phyloP scores from a whole-genome alignment of 2,329 filamentous ascomycete species.

The Didymella pomorum region DNA sequence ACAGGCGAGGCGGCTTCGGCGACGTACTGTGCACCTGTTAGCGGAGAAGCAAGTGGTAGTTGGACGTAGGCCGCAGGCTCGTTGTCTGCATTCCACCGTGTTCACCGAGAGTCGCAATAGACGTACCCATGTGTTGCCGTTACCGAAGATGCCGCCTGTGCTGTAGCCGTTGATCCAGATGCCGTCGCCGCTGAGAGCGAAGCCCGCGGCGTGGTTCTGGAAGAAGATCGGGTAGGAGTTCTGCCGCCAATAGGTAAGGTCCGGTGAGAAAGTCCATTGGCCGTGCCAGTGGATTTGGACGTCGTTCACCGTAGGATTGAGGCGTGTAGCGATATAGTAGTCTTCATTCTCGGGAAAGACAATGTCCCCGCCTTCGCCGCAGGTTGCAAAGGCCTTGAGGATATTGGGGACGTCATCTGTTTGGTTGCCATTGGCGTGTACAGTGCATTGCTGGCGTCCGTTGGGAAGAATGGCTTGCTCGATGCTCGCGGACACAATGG shows the following conservation, averaged over 20 bases:
- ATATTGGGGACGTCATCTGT: constrained; percentile 6
- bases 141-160: constrained; percentile 8
- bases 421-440: constrained; percentile 4
- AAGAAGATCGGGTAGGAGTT: constrained; percentile 11
- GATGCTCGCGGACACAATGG: background rate
- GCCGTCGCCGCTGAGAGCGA: constrained; percentile 5
- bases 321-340: constrained; percentile 8
- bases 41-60: background rate
- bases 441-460: constrained; percentile 6
- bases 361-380: constrained; percentile 7
- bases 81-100: too few relatives aligned
- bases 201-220: constrained; percentile 12
- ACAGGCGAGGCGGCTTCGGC: constrained; percentile 11
- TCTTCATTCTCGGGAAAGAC: constrained; percentile 6
- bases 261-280: constrained; percentile 10
- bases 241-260: constrained; percentile 3
- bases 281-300: constrained; percentile 12
- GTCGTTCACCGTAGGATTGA: constrained; percentile 6
- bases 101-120: too few relatives aligned
- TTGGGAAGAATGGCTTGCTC: background rate
- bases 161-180: constrained; percentile 13
- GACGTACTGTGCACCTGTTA: background rate
- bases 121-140: constrained; percentile 6
- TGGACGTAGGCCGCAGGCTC: background rate
- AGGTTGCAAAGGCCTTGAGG: background rate